Evolutionary conservation across 495 filamentous ascomycete species (phyloP), one percentile per base, ranked within the genome.

Genomic region (Penicillium roqueforti): DNA sequence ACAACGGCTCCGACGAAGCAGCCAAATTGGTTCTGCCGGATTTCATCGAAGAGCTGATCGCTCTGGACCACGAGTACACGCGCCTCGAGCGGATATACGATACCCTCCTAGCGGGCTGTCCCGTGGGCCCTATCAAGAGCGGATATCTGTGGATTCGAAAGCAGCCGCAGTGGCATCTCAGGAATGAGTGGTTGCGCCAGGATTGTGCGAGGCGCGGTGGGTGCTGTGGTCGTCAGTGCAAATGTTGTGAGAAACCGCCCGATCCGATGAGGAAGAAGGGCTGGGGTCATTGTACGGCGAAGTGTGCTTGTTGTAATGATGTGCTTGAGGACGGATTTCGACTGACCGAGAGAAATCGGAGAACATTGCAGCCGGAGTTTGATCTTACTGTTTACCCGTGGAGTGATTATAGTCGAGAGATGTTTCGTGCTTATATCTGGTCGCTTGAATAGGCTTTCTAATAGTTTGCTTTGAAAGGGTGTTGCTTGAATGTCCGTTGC

Each of bases 231-330:
- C 37, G 53, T 22, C 4, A 22, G 7, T 49, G 44, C 26, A 8
- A 31, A 19, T 55, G 45, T 22, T 55, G 53, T 43, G 53, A 43
- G 29, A 48, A 28, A 0, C 45, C 45, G 0, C 53, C 37, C 5
- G 34, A 39, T 34, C 19, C 53, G 5, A 28, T 16, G 16, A 47
- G 45, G 29, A 32, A 19, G 45, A 55, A 49, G 11, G 45, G 53
- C 2, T 49, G 45, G 45, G 53, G 53, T 9, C 53, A 55, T 43
- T 55, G 53, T 42, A 55, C 53, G 25, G 44, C 20, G 9, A 19
- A 50, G 7, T 55, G 53, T 31, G 46, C 38, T 25, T 55, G 45
- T 25, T 55, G 53, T 34, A 32, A 49, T 25, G 28, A 11, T 31
- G 28, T 11, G 28, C 28, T 28, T n/a, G 26, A 32, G 20, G 28